Evolutionary conservation across 2,329 filamentous ascomycete species (phyloP).

Genomic region (Cordyceps pruinosa): DNA sequence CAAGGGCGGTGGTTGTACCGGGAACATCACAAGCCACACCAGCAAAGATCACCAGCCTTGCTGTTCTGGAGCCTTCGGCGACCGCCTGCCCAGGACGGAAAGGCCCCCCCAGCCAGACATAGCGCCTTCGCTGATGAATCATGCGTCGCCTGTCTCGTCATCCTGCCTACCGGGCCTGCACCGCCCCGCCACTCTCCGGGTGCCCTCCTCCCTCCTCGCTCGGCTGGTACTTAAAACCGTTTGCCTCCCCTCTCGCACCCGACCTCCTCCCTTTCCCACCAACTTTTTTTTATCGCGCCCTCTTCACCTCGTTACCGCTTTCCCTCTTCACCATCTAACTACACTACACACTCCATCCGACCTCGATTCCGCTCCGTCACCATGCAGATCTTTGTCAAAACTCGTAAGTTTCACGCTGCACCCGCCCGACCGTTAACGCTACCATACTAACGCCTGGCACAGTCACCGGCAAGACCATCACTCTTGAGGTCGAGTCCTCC

Average conservation of each 20-base stretch:
- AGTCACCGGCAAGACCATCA: slow-evolving; percentile 62
- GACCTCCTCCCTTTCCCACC: slow-evolving; percentile 13
- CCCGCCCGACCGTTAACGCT: neutral
- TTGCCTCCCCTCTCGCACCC: slow-evolving; percentile 18
- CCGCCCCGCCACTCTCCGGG: slow-evolving; percentile 25
- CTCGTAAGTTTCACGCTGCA: slow-evolving; percentile 54
- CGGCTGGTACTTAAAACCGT: slow-evolving; percentile 27
- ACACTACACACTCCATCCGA: slow-evolving; percentile 3
- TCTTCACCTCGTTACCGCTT: neutral
- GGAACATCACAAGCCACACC: slow-evolving; percentile 16
- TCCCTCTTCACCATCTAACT: neutral
- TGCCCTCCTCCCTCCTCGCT: slow-evolving; percentile 16
- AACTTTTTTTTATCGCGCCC: slow-evolving; percentile 13
- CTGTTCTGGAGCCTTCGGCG: slow-evolving; percentile 34
- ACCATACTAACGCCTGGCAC: slow-evolving; percentile 17
- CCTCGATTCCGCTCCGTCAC: slow-evolving; percentile 9
- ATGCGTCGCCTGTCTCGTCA: slow-evolving; percentile 23
- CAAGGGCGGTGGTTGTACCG: slow-evolving; percentile 17
- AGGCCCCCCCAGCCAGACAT: neutral
- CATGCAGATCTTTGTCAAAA: slow-evolving; percentile 99
- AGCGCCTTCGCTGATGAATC: slow-evolving; percentile 31
- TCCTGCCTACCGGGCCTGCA: slow-evolving; percentile 22
- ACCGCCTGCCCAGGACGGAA: slow-evolving; percentile 10
- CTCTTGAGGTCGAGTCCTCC: slow-evolving; percentile 14
- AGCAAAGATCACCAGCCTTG: neutral